phyloP scores from a whole-genome alignment of 129 eudicot genomes.

The Ambrosia trifida region DNA sequence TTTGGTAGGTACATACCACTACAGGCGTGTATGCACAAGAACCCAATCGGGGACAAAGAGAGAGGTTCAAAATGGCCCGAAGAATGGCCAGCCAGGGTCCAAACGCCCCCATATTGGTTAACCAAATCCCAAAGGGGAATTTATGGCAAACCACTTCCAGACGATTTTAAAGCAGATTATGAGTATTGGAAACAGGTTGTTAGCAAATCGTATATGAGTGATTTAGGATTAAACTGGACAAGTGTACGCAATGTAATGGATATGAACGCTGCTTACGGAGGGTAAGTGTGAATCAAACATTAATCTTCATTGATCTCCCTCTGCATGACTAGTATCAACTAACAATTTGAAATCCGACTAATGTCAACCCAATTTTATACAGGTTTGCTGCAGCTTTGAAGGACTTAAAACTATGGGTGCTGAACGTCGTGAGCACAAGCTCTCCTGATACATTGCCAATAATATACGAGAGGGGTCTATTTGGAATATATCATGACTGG shows the following conservation, averaged over 20 bases:
- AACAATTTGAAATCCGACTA: slow-evolving; percentile 11
- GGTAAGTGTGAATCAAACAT: slow-evolving; percentile 43
- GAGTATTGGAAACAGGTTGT: slow-evolving; percentile 75
- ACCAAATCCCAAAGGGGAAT: slow-evolving; percentile 72
- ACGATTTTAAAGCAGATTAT: slow-evolving; percentile 66
- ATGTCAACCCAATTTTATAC: slow-evolving; percentile 20
- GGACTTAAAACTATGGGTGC: slow-evolving; percentile 78
- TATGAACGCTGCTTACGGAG: slow-evolving; percentile 95
- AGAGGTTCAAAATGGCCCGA: slow-evolving; percentile 86
- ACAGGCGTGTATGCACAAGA: slow-evolving; percentile 73
- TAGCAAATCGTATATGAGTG: slow-evolving; percentile 52
- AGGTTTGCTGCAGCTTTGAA: slow-evolving; percentile 89
- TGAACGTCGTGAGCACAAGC: slow-evolving; percentile 75
- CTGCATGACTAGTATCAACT: not conserved
- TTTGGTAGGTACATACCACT: slow-evolving; percentile 74
- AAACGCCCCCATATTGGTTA: slow-evolving; percentile 70
- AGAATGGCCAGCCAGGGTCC: slow-evolving; percentile 66
- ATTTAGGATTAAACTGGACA: slow-evolving; percentile 78
- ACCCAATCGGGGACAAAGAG: slow-evolving; percentile 50
- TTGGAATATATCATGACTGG: slow-evolving; percentile 96
- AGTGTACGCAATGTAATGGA: slow-evolving; percentile 87
- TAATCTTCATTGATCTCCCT: not conserved
- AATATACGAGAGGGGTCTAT: slow-evolving; percentile 80
- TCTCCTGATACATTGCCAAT: slow-evolving; percentile 89
- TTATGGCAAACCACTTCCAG: slow-evolving; percentile 82